Evolutionary conservation across 805 yeast genomes (phyloP), one percentile per base, ranked within the genome.

Genomic region (Candida fluviatilis): DNA sequence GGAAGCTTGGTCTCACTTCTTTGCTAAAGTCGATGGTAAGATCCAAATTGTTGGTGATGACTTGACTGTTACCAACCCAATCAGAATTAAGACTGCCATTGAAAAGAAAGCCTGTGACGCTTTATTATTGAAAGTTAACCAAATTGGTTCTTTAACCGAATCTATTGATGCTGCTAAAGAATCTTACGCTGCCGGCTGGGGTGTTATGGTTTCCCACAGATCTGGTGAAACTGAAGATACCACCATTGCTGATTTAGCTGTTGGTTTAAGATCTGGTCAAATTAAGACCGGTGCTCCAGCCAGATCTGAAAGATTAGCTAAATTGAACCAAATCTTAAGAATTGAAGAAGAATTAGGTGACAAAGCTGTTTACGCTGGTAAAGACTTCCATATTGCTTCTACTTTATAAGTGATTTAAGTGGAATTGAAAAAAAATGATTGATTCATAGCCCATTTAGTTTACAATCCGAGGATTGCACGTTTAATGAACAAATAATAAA

Each of bases 261-360:
- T 93, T 60, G 98, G 98, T 79, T 80, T 91, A 71, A 88, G 97
- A 83, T 60, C 95, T 54, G 99, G 97, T 69, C 98, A 91, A 80
- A 86, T 91, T 75, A 91, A 91, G 90, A 87, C 97, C 57, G 99
- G 99, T 83, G 98, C 99, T 67, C 98, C 98, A 66, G 96, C 97
- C 57, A 90, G 99, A 80, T 87, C 97, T 55, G 99, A 91, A 80
- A 91, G 99, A 84, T 84, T 93, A 73, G 98, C 98, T 69, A 91
- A 91, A 79, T 82, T 84, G 71, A 91, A 91, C 90, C 96, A 91
- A 81, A 82, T 91, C 71, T 81, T 91, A 71, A 87, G 98, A 78
- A 91, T 91, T 62, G 98, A 93, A 81, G 95, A 91, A 78, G 95
- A 86, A 77, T 84, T 91, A 65, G 98, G 97, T 66, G 90, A 80